phyloP scores from a whole-genome alignment of 2,329 filamentous ascomycete genomes.

The Aspergillus tanneri region DNA sequence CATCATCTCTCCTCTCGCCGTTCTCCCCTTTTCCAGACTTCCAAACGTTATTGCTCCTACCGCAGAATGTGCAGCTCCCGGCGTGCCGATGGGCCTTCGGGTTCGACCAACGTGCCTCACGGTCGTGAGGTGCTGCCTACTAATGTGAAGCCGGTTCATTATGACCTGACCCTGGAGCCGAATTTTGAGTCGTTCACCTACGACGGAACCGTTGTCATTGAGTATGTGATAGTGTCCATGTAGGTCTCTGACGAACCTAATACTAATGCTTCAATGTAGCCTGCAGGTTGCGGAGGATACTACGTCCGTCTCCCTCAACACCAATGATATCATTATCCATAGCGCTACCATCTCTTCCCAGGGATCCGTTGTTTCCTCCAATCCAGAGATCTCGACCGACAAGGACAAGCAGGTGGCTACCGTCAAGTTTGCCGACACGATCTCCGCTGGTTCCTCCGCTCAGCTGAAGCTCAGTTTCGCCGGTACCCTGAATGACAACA shows the following conservation, averaged over 20 bases:
- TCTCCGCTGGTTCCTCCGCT: slow-evolving; percentile 74
- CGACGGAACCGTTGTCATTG: slow-evolving; percentile 78
- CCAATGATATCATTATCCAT: slow-evolving; percentile 80
- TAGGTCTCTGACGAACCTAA: not conserved
- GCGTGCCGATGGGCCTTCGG: slow-evolving; percentile 54
- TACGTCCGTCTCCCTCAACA: slow-evolving; percentile 82
- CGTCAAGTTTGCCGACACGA: slow-evolving; percentile 70
- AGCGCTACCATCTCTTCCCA: slow-evolving; percentile 64
- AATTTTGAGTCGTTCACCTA: slow-evolving; percentile 86
- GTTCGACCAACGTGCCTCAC: slow-evolving; percentile 59
- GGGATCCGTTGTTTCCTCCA: slow-evolving; percentile 59
- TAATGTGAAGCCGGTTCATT: slow-evolving; percentile 90
- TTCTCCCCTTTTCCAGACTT: slow-evolving; percentile 31
- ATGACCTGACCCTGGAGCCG: slow-evolving; percentile 87
- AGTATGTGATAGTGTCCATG: slow-evolving; percentile 50
- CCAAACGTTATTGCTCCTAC: slow-evolving; percentile 68
- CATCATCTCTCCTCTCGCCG: slow-evolving; percentile 24
- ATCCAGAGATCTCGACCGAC: slow-evolving; percentile 69
- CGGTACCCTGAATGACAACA: slow-evolving; percentile 83
- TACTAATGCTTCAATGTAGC: slow-evolving; percentile 35
- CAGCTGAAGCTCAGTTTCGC: slow-evolving; percentile 75
- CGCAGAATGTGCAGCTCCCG: slow-evolving; percentile 72
- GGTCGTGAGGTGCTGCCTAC: slow-evolving; percentile 82
- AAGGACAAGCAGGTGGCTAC: slow-evolving; percentile 78
- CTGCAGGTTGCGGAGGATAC: slow-evolving; percentile 83